phyloP scores from a whole-genome alignment of 805 yeast species.

The Cyberlindnera galapagoensis region DNA sequence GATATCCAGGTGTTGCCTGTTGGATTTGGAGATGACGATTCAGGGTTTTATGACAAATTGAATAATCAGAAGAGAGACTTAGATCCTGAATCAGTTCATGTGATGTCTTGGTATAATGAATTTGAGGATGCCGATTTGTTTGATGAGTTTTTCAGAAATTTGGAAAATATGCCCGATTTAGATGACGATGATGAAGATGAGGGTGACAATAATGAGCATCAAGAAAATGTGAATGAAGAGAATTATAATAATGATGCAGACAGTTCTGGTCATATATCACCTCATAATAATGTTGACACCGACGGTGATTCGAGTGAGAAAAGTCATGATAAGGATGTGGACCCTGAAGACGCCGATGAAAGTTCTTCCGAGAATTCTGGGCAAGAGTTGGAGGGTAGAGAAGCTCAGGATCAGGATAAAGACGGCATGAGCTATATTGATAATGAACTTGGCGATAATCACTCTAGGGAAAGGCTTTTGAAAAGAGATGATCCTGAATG shows the following conservation, averaged over 20 bases:
- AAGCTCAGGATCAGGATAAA: too few relatives aligned
- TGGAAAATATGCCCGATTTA: conserved; percentile 13
- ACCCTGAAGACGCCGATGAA: too few relatives aligned
- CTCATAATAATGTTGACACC: too few relatives aligned
- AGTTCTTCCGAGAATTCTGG: too few relatives aligned
- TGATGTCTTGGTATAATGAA: conserved; percentile 3
- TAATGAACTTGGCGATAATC: too few relatives aligned
- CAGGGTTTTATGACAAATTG: conserved; percentile 20
- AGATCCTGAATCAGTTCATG: conserved; percentile 2
- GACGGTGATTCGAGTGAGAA: conserved; percentile 3
- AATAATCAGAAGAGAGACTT: conserved; percentile 11
- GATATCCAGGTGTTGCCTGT: conserved; percentile 23
- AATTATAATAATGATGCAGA: too few relatives aligned
- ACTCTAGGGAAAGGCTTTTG: too few relatives aligned
- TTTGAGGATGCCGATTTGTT: conserved; percentile 11
- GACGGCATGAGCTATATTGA: too few relatives aligned
- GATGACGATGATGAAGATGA: conserved; percentile 7
- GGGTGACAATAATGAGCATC: background rate
- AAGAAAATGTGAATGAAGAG: too few relatives aligned
- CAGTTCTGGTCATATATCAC: too few relatives aligned
- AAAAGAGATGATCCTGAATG: conserved; percentile 17
- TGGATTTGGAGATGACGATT: conserved; percentile 15
- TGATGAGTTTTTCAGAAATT: conserved; percentile 17
- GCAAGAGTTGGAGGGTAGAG: too few relatives aligned
- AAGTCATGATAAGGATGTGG: background rate